Evolutionary conservation across 2,329 filamentous ascomycete genomes (phyloP), one percentile per base, ranked within the genome.

Genomic region (Aureobasidium sp.): DNA sequence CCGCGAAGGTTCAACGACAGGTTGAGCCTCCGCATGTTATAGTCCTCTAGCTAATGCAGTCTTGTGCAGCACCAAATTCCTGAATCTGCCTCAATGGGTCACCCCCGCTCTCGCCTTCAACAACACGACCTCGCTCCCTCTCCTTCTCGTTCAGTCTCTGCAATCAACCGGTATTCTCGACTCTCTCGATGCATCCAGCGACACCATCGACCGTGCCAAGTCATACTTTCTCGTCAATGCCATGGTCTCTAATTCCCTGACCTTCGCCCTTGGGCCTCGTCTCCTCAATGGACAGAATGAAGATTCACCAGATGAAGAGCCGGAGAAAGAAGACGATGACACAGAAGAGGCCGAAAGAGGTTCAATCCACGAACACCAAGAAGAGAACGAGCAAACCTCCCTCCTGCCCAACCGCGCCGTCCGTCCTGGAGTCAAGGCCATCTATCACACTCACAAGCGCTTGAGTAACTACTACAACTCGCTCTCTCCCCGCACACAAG

Each of bases 141-240:
- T 83, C 12, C 71, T 83, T 4, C 73, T 83, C 1, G 73, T 82
- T 3, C 76, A 81, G 69, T 79, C 81, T 3, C 73, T 85, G 31
- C 74, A 79, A 45, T 74, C 78, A 11, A 85, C 85, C 0, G 84
- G 83, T 2, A 82, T 86, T 29, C 73, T 88, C 7, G 70, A 77
- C 27, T 70, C 76, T 2, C 69, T 77, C 48, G 67, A 78, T 70
- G 75, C 81, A 65, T 70, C 75, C 1, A 66, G 72, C 1, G 74
- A 75, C 3, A 82, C 82, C 0, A 74, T 87, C 14, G 78, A 82
- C 59, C 76, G 85, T 11, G 84, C 84, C 7, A 83, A 86, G 68
- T 82, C 82, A 15, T 88, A 86, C 70, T 87, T 88, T 67, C 73
- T 88, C 3, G 80, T 88, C 63, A 87, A 85, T 65, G 80, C 85